phyloP scores from a whole-genome alignment of 495 filamentous ascomycete species.

The Penicillium pulvis region DNA sequence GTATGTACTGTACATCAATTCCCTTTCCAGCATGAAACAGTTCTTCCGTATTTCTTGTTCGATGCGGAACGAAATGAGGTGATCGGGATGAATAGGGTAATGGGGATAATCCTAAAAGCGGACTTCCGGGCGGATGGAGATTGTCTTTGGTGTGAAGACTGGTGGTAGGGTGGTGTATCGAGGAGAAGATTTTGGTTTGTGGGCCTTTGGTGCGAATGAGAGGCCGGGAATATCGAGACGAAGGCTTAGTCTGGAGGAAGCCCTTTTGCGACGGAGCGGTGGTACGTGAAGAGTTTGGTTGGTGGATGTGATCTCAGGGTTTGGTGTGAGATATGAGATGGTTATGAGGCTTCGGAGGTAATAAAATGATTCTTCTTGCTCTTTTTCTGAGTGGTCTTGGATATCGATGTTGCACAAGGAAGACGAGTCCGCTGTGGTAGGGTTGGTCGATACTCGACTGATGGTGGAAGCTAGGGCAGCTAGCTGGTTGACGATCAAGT shows the following conservation, averaged over 20 bases:
- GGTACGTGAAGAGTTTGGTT: not conserved
- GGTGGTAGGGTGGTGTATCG: slow-evolving; percentile 29
- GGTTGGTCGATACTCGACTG: slow-evolving; percentile 10
- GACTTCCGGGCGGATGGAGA: slow-evolving; percentile 24
- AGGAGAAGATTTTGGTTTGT: slow-evolving; percentile 12
- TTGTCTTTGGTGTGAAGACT: slow-evolving; percentile 13
- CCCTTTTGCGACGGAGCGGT: slow-evolving; percentile 18
- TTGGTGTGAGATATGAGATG: slow-evolving; percentile 19
- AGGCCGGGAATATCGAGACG: slow-evolving; percentile 12
- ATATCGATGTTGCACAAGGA: slow-evolving; percentile 1
- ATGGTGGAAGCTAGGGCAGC: slow-evolving; percentile 18
- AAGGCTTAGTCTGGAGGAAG: slow-evolving; percentile 23
- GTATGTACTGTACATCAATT: not conserved
- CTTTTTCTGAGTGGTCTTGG: slow-evolving; percentile 1
- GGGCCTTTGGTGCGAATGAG: slow-evolving; percentile 7
- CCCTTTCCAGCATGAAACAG: not conserved
- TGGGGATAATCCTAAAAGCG: slow-evolving; percentile 16
- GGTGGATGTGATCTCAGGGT: slow-evolving; percentile 7
- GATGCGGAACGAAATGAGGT: not conserved
- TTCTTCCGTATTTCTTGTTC: not conserved
- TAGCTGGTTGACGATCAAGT: slow-evolving; percentile 20
- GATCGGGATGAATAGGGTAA: not conserved
- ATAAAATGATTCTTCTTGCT: slow-evolving; percentile 26
- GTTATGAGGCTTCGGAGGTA: slow-evolving; percentile 32
- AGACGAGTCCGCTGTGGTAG: slow-evolving; percentile 1